Conservation (phyloP, 2,329 filamentous ascomycete species). For the Allantophomopsis lycopodina region DNA sequence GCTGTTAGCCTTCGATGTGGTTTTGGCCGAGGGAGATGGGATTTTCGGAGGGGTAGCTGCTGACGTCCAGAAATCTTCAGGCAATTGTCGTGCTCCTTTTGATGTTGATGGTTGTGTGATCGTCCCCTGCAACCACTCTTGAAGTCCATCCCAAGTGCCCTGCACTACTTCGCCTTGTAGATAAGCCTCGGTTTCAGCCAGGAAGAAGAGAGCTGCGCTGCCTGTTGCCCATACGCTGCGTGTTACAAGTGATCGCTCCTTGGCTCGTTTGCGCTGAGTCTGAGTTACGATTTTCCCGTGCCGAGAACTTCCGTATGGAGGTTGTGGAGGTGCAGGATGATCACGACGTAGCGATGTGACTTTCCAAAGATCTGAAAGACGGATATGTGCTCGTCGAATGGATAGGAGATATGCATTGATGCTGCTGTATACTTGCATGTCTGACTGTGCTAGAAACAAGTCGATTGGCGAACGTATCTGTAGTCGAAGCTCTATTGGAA, state of each 20-base stretch:
- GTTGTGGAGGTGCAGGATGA: conserved; percentile 57
- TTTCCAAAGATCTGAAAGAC: conserved; percentile 78
- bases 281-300: conserved; percentile 45
- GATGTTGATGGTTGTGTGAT: neutral
- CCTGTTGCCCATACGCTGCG: conserved; percentile 83
- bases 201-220: conserved; percentile 75
- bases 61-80: conserved; percentile 3
- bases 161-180: conserved; percentile 82
- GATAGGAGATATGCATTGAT: conserved; percentile 81
- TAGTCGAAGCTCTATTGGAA: conserved; percentile 56
- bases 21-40: conserved; percentile 2
- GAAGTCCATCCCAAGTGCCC: conserved; percentile 68
- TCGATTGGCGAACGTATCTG: conserved; percentile 70
- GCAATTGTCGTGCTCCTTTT: conserved; percentile 4
- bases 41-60: conserved; percentile 1
- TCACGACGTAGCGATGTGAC: conserved; percentile 64
- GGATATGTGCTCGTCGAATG: conserved; percentile 73
- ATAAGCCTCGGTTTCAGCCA: conserved; percentile 78
- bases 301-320: conserved; percentile 45
- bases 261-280: conserved; percentile 49
- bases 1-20: conserved; percentile 8
- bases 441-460: conserved; percentile 66
- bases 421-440: conserved; percentile 68
- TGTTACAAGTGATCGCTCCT: conserved; percentile 50
- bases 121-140: conserved; percentile 48